Percentiles rank a stretch among this genome's conserved stretches.
These are phyloP conservation scores for Debaryomycetaceae sp. DNA, from an alignment of 1,139 yeast genomes.

Conservation along the genomic window DNA sequence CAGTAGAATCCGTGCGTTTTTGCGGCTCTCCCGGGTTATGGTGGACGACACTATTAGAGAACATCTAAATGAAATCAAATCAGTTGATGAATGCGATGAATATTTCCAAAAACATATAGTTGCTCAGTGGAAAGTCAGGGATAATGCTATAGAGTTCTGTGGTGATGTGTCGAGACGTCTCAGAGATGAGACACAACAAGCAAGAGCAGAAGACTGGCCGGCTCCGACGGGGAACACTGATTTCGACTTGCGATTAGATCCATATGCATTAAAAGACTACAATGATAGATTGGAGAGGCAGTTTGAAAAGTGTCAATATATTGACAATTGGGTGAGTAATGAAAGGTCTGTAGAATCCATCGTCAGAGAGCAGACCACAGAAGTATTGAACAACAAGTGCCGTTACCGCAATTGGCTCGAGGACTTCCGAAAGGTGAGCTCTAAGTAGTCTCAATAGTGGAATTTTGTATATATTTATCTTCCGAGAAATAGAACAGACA, in stretches of 20 bases:
- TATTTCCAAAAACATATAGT: constrained; percentile 26
- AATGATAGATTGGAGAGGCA: constrained; percentile 19
- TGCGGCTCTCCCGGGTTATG: constrained; percentile 34
- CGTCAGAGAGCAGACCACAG: constrained; percentile 30
- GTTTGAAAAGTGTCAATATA: constrained; percentile 22
- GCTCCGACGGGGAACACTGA: constrained; percentile 1
- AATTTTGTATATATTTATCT: not conserved
- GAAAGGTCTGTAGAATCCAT: constrained; percentile 34
- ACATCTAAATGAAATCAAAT: constrained; percentile 30
- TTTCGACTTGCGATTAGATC: constrained; percentile 37
- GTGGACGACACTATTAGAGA: constrained; percentile 40
- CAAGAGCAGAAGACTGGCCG: not conserved
- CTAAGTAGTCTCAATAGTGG: not conserved
- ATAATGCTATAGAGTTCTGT: constrained; percentile 30
- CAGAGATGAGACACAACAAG: constrained; percentile 12
- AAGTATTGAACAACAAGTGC: constrained; percentile 35
- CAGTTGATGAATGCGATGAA: constrained; percentile 20
- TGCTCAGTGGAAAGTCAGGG: constrained; percentile 38
- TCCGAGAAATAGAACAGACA: not conserved
- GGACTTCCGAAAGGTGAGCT: constrained; percentile 12
- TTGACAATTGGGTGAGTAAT: constrained; percentile 38
- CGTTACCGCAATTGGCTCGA: constrained; percentile 33
- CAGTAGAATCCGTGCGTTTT: constrained; percentile 33
- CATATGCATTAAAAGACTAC: constrained; percentile 33
- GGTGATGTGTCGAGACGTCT: constrained; percentile 21